Evolutionary conservation across 257 asterid genomes (phyloP).

Genomic region (Capsicum baccatum): DNA sequence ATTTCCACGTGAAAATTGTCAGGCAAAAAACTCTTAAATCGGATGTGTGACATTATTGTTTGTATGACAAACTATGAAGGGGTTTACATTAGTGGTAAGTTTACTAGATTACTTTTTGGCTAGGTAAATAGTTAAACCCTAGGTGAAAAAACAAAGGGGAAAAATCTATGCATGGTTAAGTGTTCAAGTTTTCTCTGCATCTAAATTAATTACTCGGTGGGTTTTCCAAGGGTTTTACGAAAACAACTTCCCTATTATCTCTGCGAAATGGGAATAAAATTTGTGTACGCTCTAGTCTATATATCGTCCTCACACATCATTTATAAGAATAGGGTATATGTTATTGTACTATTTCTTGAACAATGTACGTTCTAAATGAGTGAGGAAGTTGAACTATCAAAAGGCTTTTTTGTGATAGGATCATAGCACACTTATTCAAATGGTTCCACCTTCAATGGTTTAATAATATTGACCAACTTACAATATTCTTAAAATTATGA

Average conservation of each 20-base stretch:
- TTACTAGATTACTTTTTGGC: constrained; percentile 26
- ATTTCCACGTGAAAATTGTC: constrained; percentile 29
- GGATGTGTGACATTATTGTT: constrained; percentile 13
- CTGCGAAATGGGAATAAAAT: too few relatives aligned
- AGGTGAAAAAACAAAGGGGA: not conserved
- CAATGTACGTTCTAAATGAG: not conserved
- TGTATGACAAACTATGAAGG: not conserved
- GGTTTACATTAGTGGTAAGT: not conserved
- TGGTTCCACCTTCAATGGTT: too few relatives aligned
- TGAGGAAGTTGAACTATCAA: not conserved
- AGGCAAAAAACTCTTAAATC: not conserved
- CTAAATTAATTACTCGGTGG: not conserved
- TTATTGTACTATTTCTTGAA: too few relatives aligned
- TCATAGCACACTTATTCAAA: too few relatives aligned
- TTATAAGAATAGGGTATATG: too few relatives aligned
- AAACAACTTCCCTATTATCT: too few relatives aligned
- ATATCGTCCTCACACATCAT: too few relatives aligned
- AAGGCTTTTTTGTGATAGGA: not conserved
- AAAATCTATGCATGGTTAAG: not conserved
- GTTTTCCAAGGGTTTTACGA: not conserved
- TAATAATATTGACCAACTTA: too few relatives aligned
- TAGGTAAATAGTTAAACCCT: not conserved
- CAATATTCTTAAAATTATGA: too few relatives aligned
- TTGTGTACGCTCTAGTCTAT: too few relatives aligned
- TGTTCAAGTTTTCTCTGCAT: not conserved